These are phyloP conservation scores for Ceriops decandra DNA, from an alignment of 345 rosid genomes.

Conservation along the genomic window DNA sequence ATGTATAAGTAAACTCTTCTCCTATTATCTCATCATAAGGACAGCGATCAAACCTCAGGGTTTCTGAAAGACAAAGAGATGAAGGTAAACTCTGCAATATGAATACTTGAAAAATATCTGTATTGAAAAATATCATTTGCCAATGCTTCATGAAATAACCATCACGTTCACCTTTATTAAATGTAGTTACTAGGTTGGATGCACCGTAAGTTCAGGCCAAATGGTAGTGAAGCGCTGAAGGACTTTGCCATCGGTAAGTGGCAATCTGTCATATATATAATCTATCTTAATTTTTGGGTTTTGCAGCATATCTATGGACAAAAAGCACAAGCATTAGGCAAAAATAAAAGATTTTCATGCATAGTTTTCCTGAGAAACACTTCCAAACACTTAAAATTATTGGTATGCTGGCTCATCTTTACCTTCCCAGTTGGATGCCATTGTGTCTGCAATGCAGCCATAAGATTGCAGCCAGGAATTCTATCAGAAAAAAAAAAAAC, in stretches of 20 bases:
- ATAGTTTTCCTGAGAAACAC: neutral
- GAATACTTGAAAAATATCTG: neutral
- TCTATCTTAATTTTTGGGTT: neutral
- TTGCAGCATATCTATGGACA: neutral
- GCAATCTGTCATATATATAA: neutral
- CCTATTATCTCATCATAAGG: constrained; percentile 11
- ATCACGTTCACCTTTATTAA: constrained; percentile 11
- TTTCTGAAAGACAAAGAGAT: constrained; percentile 28
- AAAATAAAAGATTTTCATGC: neutral
- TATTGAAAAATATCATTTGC: neutral
- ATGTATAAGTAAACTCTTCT: constrained; percentile 22
- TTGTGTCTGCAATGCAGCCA: neutral
- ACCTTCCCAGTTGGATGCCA: neutral
- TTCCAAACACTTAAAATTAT: neutral
- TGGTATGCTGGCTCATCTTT: neutral
- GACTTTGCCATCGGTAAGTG: constrained; percentile 58
- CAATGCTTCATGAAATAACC: constrained; percentile 9
- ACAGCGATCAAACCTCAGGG: constrained; percentile 23
- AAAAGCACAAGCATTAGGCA: neutral
- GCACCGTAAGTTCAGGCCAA: constrained; percentile 76
- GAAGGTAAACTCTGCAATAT: constrained; percentile 41
- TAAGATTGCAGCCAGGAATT: neutral
- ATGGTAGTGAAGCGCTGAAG: constrained; percentile 48
- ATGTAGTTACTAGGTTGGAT: constrained; percentile 80
- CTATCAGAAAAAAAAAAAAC: neutral